Evolutionary conservation across 352 stramenopile genomes (phyloP).

Genomic region (Globisporangium canariense): DNA sequence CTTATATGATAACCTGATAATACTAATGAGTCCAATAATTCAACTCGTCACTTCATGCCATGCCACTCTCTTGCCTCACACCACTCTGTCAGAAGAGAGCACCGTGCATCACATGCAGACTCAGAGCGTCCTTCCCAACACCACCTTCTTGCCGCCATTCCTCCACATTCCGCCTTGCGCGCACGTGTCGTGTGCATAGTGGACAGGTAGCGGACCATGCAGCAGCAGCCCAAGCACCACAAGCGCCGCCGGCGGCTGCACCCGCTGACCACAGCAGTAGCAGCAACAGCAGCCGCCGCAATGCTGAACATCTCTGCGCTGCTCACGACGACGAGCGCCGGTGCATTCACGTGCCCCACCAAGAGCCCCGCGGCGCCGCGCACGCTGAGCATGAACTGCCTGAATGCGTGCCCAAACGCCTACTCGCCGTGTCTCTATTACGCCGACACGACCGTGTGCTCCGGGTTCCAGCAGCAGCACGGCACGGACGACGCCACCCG

Average conservation of each 20-base stretch:
- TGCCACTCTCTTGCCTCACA: background rate
- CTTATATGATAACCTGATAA: background rate
- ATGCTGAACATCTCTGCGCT: background rate
- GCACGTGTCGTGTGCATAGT: background rate
- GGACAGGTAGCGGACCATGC: background rate
- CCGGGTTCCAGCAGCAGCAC: constrained; percentile 7
- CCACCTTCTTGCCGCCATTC: background rate
- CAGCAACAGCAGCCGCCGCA: too few relatives aligned
- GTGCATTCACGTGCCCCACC: constrained; percentile 14
- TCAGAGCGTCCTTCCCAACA: background rate
- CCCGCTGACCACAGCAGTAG: background rate
- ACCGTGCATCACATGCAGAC: background rate
- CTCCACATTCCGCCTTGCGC: background rate
- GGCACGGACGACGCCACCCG: background rate
- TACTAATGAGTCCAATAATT: background rate
- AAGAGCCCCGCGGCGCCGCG: constrained; percentile 5
- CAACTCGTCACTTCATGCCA: background rate
- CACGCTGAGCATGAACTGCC: constrained; percentile 27
- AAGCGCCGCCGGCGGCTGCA: background rate
- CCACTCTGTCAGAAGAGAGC: background rate
- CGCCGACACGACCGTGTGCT: constrained; percentile 14
- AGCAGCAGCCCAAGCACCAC: background rate
- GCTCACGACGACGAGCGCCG: background rate
- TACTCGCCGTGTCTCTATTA: constrained; percentile 25
- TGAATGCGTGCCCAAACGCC: constrained; percentile 15